phyloP scores from a whole-genome alignment of 352 stramenopile species.

The Globisporangium sylvaticum region DNA sequence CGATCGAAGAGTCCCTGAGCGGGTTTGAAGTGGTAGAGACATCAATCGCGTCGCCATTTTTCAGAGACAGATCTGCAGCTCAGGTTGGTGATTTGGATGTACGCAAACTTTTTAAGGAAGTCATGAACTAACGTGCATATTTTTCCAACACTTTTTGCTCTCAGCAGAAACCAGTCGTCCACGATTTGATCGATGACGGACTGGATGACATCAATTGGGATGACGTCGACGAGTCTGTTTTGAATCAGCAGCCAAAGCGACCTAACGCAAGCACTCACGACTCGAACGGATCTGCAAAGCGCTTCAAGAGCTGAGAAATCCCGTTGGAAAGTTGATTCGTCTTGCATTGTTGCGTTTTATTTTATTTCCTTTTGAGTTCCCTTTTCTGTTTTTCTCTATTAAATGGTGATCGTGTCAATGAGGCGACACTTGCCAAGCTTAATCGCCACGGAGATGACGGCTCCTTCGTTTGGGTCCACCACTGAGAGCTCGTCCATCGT shows the following conservation, averaged over 20 bases:
- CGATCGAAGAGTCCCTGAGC: constrained; percentile 27
- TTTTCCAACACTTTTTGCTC: background rate
- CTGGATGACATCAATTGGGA: constrained; percentile 69
- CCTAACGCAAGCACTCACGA: constrained; percentile 14
- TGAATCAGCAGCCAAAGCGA: constrained; percentile 31
- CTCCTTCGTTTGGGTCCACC: constrained; percentile 55
- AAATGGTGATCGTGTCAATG: constrained; percentile 96
- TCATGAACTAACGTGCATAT: background rate
- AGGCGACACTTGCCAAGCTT: constrained; percentile 94
- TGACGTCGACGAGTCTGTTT: constrained; percentile 40
- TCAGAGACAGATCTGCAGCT: constrained; percentile 25
- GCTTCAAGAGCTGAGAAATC: constrained; percentile 9
- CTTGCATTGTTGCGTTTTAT: background rate
- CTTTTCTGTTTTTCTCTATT: constrained; percentile 12
- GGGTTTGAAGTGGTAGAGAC: constrained; percentile 22
- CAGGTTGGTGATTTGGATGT: background rate
- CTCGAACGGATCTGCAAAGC: constrained; percentile 9
- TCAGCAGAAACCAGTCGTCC: constrained; percentile 3
- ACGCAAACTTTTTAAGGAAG: background rate
- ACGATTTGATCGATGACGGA: constrained; percentile 31
- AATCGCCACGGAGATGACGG: constrained; percentile 94
- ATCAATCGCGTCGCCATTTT: constrained; percentile 47
- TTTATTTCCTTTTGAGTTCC: background rate
- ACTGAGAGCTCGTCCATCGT: constrained; percentile 93
- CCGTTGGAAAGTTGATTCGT: background rate